phyloP scores from a whole-genome alignment of 495 filamentous ascomycete species.

The Xylaria bambusicola region DNA sequence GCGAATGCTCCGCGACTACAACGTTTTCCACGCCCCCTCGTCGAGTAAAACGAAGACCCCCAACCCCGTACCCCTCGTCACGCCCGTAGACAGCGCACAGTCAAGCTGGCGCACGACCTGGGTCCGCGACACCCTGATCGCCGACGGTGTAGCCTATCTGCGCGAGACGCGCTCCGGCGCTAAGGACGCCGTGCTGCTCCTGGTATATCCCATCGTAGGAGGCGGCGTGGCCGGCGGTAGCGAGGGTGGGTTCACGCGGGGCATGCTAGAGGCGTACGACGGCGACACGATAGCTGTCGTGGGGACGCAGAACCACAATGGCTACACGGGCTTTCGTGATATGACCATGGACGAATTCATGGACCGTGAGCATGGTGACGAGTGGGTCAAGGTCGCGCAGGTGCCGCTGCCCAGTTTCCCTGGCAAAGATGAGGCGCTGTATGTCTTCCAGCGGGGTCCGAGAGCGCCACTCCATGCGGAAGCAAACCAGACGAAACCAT shows the following conservation, averaged over 20 bases:
- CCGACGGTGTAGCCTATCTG: constrained; percentile 51
- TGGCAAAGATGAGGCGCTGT: constrained; percentile 58
- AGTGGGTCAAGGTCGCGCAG: constrained; percentile 46
- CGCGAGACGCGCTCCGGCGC: constrained; percentile 31
- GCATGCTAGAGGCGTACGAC: constrained; percentile 53
- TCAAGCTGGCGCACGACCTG: constrained; percentile 58
- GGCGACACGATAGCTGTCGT: constrained; percentile 61
- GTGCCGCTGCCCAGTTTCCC: constrained; percentile 55
- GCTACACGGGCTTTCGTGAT: constrained; percentile 62
- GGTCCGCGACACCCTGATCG: constrained; percentile 56
- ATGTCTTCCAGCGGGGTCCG: constrained; percentile 45
- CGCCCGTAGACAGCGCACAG: constrained; percentile 54
- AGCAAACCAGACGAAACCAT: neutral
- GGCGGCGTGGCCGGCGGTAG: constrained; percentile 34
- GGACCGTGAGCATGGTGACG: constrained; percentile 40
- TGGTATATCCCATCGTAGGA: constrained; percentile 64
- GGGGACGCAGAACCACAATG: constrained; percentile 64
- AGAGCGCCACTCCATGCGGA: constrained; percentile 20
- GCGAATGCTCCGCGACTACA: constrained; percentile 54
- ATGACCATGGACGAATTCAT: constrained; percentile 59
- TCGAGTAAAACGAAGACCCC: constrained; percentile 1
- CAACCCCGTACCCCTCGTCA: constrained; percentile 31
- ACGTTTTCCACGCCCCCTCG: constrained; percentile 34
- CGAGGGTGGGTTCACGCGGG: constrained; percentile 52
- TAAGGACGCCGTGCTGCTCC: constrained; percentile 51